These are phyloP conservation scores for Pseudogymnoascus destructans DNA, from an alignment of 2,329 filamentous ascomycete species.

Conservation along the genomic window DNA sequence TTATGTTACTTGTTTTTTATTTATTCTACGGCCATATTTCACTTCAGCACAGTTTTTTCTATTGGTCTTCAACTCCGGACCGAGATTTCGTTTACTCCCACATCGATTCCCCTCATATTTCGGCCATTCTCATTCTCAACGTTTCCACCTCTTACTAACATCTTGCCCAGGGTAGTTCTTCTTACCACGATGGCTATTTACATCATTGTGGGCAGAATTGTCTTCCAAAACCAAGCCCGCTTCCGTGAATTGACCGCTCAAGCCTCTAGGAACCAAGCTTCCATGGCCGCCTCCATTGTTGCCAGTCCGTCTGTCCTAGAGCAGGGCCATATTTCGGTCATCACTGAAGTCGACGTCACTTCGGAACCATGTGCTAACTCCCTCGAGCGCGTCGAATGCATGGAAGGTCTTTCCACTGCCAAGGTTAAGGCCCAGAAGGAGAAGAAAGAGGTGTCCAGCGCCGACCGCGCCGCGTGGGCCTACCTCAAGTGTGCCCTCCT, in stretches of 20 bases:
- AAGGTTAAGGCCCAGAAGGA: not conserved
- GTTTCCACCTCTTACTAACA: constrained; percentile 15
- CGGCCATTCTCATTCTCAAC: not conserved
- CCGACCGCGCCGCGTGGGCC: constrained; percentile 53
- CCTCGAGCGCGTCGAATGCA: constrained; percentile 30
- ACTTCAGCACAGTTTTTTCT: not conserved
- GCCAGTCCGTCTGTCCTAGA: not conserved
- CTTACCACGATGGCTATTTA: constrained; percentile 51
- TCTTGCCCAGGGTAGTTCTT: constrained; percentile 39
- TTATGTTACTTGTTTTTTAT: not conserved
- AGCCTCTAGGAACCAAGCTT: not conserved
- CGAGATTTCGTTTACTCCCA: not conserved
- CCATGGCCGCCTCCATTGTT: not conserved
- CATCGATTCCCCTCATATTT: not conserved
- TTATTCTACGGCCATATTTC: not conserved
- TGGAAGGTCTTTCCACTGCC: constrained; percentile 18
- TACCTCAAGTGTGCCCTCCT: constrained; percentile 59
- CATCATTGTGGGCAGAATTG: constrained; percentile 47
- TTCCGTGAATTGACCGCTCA: constrained; percentile 27
- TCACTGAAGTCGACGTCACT: constrained; percentile 48
- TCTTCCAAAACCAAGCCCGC: constrained; percentile 52
- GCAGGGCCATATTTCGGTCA: constrained; percentile 29
- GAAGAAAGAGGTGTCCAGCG: not conserved
- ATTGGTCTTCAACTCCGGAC: not conserved
- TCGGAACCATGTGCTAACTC: not conserved